A percentile compares a stretch with the other conserved stretches of the same genome.
These are phyloP conservation scores for Erodium chrysanthum DNA, from an alignment of 441 rosid species.

Conservation along the genomic window DNA sequence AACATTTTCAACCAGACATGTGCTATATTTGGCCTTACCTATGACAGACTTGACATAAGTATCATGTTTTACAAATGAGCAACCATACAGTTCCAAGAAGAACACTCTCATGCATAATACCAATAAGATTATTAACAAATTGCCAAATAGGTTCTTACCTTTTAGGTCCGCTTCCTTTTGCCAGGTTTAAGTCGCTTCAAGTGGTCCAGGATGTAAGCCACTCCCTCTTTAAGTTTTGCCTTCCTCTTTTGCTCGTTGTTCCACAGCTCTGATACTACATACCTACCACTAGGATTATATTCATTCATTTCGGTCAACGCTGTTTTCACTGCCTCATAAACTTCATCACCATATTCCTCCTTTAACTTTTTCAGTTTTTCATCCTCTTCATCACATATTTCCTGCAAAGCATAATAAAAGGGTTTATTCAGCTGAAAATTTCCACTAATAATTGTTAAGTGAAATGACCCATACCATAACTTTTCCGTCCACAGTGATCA, in stretches of 20 bases:
- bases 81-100: neutral
- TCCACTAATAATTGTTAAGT: neutral
- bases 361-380: slow-evolving; percentile 47
- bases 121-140: no score
- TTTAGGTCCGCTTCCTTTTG: neutral
- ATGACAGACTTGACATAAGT: no score
- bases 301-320: slow-evolving; percentile 69
- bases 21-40: no score
- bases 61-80: no score
- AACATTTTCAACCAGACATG: no score
- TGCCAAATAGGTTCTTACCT: neutral
- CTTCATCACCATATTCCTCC: slow-evolving; percentile 54
- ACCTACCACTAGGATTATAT: slow-evolving; percentile 82
- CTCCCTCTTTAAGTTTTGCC: slow-evolving; percentile 59
- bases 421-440: neutral
- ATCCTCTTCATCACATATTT: slow-evolving; percentile 50
- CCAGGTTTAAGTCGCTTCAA: slow-evolving; percentile 21
- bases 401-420: slow-evolving; percentile 31
- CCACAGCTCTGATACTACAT: slow-evolving; percentile 66
- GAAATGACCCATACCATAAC: slow-evolving; percentile 23
- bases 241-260: slow-evolving; percentile 48
- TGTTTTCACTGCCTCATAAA: slow-evolving; percentile 42
- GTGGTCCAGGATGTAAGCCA: slow-evolving; percentile 34
- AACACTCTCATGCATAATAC: neutral
- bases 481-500: slow-evolving; percentile 35